Evolutionary conservation across 768 basidiomycete species (phyloP).

Genomic region (Tylopilus sp.): DNA sequence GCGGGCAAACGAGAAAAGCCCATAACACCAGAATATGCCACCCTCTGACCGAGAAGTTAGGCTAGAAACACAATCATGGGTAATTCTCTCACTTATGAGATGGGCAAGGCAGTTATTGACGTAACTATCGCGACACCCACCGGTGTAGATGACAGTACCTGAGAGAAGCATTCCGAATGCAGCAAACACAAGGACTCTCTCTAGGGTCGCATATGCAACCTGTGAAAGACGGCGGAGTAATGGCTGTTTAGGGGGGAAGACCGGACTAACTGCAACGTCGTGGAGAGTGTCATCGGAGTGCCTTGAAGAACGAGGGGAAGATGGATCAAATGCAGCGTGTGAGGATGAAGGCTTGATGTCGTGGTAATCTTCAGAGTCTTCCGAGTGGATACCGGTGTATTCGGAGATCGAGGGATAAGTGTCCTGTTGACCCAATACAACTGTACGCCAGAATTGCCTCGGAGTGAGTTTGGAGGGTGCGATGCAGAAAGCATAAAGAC

Average conservation of each 20-base stretch:
- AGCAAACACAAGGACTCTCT: constrained; percentile 65
- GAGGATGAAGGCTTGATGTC: constrained; percentile 35
- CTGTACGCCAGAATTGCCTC: constrained; percentile 52
- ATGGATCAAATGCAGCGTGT: constrained; percentile 47
- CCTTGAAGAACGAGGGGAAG: constrained; percentile 38
- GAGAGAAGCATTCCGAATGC: constrained; percentile 63
- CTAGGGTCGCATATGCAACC: constrained; percentile 49
- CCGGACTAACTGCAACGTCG: constrained; percentile 30
- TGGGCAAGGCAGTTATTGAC: constrained; percentile 86
- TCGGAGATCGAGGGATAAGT: constrained; percentile 33
- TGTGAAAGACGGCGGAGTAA: constrained; percentile 42
- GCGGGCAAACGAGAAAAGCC: constrained; percentile 86
- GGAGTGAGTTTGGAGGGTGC: constrained; percentile 43
- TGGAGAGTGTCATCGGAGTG: constrained; percentile 60
- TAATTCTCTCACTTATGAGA: constrained; percentile 66
- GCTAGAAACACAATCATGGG: background rate
- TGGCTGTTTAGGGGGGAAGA: constrained; percentile 14
- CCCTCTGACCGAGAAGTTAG: constrained; percentile 54
- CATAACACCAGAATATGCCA: constrained; percentile 90
- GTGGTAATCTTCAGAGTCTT: constrained; percentile 55
- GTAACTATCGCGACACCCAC: constrained; percentile 77
- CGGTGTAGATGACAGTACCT: constrained; percentile 81
- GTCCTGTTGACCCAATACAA: constrained; percentile 48
- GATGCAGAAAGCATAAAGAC: constrained; percentile 47
- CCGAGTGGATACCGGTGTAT: constrained; percentile 55